phyloP scores from a whole-genome alignment of 257 asterid genomes.

The Solanum corneliomulleri region DNA sequence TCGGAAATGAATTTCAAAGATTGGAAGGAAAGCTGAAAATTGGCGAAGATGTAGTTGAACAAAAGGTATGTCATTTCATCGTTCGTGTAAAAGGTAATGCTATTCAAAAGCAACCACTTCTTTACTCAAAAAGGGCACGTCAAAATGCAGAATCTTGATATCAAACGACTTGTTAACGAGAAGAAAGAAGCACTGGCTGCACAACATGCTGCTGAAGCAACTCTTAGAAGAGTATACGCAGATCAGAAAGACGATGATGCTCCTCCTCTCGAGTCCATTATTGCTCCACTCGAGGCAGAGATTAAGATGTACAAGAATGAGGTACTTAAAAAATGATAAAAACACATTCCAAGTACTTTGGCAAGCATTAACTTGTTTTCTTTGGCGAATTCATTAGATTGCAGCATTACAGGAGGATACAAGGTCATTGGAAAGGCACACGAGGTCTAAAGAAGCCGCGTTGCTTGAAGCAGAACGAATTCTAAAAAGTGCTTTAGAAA shows the following conservation, averaged over 20 bases:
- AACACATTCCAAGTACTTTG: not conserved
- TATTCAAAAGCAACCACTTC: not conserved
- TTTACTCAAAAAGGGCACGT: not conserved
- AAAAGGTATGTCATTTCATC: conserved; percentile 37
- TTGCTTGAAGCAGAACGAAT: conserved; percentile 74
- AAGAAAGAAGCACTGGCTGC: conserved; percentile 72
- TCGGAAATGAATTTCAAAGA: conserved; percentile 39
- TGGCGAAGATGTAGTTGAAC: conserved; percentile 39
- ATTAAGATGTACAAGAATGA: conserved; percentile 66
- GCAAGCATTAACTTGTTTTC: not conserved
- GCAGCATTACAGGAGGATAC: conserved; percentile 64
- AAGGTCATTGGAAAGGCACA: conserved; percentile 62
- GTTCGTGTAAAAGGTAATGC: not conserved
- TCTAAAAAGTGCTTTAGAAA: conserved; percentile 62
- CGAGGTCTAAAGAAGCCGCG: conserved; percentile 77
- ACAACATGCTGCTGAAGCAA: conserved; percentile 86
- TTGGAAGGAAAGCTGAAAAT: conserved; percentile 46
- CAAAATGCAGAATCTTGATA: conserved; percentile 59
- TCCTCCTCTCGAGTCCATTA: conserved; percentile 53
- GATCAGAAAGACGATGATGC: conserved; percentile 59
- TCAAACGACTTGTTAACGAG: conserved; percentile 48
- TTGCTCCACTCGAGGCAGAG: conserved; percentile 89
- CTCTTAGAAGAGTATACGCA: conserved; percentile 79
- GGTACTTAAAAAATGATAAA: conserved; percentile 25
- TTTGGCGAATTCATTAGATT: conserved; percentile 26